Evolutionary conservation across 176 grass and related monocot species (phyloP).

Genomic region (Triticum dicoccoides): DNA sequence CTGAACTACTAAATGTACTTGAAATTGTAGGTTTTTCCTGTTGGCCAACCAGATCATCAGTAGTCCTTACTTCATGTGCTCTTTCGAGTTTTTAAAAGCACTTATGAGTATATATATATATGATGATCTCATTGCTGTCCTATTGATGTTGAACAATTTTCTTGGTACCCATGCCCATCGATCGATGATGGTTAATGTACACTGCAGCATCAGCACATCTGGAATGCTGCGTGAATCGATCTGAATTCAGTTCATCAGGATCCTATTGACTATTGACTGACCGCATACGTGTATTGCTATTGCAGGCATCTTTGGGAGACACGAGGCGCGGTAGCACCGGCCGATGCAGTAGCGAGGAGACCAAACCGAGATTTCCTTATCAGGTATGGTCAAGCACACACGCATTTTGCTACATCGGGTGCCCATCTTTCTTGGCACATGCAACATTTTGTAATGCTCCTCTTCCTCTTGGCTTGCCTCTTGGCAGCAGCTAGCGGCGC

Average conservation of each 20-base stretch:
- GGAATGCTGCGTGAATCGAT: background rate
- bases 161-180: background rate
- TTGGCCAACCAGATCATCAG: conserved; percentile 24
- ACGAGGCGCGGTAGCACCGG: conserved; percentile 39
- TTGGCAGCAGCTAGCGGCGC: conserved; percentile 38
- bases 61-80: background rate
- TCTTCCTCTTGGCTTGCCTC: conserved; percentile 10
- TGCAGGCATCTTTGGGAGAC: conserved; percentile 37
- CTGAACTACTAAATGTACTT: background rate
- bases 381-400: conserved; percentile 11
- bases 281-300: background rate
- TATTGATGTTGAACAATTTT: background rate
- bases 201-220: conserved; percentile 14
- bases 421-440: conserved; percentile 13
- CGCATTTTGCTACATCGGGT: background rate
- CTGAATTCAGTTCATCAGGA: conserved; percentile 12
- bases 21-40: background rate
- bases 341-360: background rate
- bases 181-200: background rate
- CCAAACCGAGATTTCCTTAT: conserved; percentile 15
- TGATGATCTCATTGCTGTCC: background rate
- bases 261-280: conserved; percentile 2
- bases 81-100: background rate
- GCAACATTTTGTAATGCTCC: conserved; percentile 6
- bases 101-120: background rate